These are phyloP conservation scores for Mortierella claussenii DNA, from an alignment of 192 early-diverging fungal genomes.

Conservation along the genomic window DNA sequence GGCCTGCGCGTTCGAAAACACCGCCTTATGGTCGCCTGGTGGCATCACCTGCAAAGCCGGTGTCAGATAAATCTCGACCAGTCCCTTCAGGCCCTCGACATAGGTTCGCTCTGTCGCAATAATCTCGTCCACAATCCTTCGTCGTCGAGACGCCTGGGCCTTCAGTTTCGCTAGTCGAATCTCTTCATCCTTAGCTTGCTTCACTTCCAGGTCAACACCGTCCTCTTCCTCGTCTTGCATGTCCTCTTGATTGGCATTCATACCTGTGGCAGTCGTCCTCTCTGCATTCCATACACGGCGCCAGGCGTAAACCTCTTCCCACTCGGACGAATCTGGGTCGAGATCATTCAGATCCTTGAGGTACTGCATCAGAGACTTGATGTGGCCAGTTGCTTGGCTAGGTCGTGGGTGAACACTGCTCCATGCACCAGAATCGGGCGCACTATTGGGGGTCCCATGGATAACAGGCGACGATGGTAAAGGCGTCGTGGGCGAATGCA, in stretches of 20 bases:
- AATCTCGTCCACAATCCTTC: conserved; percentile 80
- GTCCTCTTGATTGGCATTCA: neutral
- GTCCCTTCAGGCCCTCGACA: conserved; percentile 79
- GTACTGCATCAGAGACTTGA: conserved; percentile 58
- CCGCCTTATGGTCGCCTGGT: conserved; percentile 64
- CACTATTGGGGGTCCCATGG: neutral
- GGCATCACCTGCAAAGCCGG: conserved; percentile 59
- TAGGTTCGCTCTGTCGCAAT: conserved; percentile 89
- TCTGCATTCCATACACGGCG: conserved; percentile 53
- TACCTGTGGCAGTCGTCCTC: conserved; percentile 4
- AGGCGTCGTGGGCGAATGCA: conserved; percentile 48
- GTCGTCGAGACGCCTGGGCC: conserved; percentile 55
- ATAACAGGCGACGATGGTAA: conserved; percentile 40
- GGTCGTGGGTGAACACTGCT: conserved; percentile 9
- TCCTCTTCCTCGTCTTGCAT: conserved; percentile 8
- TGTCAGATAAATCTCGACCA: conserved; percentile 64
- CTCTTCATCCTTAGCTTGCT: conserved; percentile 50
- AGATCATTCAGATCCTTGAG: conserved; percentile 70
- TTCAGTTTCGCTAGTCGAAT: conserved; percentile 44
- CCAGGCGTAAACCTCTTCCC: conserved; percentile 54
- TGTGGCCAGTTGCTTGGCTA: conserved; percentile 23
- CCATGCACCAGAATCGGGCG: conserved; percentile 1
- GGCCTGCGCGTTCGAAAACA: conserved; percentile 81
- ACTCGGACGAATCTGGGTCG: conserved; percentile 55
- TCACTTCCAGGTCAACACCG: conserved; percentile 5